Evolutionary conservation across 805 yeast species (phyloP), one percentile per base, ranked within the genome.

Genomic region (Candida boidinii): DNA sequence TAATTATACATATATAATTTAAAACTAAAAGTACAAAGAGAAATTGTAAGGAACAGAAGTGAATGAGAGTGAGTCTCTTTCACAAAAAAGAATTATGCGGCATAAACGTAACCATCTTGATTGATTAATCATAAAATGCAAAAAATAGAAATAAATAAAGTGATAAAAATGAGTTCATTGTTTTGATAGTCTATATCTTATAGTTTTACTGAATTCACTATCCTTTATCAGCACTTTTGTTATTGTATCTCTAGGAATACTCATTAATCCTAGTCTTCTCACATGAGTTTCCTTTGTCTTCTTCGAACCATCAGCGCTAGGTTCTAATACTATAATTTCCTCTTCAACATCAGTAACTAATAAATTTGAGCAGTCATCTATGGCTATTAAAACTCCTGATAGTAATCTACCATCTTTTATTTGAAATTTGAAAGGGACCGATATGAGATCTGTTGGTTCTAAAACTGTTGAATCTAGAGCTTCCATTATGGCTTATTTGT

Each of bases 191-290:
- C 46, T 41, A 38, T 42, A 46, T 16, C 33, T 23, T 3, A 39
- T 17, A 13, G 38, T 37, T 26, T 36, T 39, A 5, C 35, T 24
- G 36, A 42, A 49, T 21, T 53, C 57, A 8, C 25, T 29, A 39
- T 38, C 31, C 7, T 48, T 41, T 10, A 62, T 41, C 17, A 42
- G 48, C 2, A 59, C 47, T 15, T 49, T 46, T 3, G 36, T 31
- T 3, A 72, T 63, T 4, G 71, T 54, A 1, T 43, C 40, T 32
- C 58, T 53, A 1, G 76, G 77, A 3, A 73, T 62, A 41, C 78
- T 70, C n/a, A 73, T 75, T 8, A 73, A 47, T 0, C 79, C 79
- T 26, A 72, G 43, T 28, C 60, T 61, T 39, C 79, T 54, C 18
- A 38, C 32, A 12, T 40, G 39, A 8, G 29, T 27, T 11, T 20